These are phyloP conservation scores for Thelonectria discophora DNA, from an alignment of 2,329 filamentous ascomycete species.

Conservation along the genomic window DNA sequence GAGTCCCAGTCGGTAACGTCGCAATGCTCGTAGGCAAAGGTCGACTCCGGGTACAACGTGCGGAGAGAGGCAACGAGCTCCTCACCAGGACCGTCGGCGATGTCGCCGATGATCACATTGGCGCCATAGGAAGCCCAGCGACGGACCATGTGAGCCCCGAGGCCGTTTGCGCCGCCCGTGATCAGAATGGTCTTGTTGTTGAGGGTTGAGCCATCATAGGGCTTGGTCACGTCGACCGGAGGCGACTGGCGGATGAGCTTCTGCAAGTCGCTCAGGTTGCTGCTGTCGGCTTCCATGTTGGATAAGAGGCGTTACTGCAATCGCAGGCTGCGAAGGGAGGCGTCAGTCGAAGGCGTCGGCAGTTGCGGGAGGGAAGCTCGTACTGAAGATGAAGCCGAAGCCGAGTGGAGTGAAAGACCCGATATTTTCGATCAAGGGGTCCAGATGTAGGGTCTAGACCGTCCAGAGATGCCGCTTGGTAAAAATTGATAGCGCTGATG, in stretches of 20 bases:
- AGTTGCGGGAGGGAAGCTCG: neutral
- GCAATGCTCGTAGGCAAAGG: slow-evolving; percentile 66
- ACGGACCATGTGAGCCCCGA: slow-evolving; percentile 64
- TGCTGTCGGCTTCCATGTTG: neutral
- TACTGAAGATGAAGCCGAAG: neutral
- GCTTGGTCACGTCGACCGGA: slow-evolving; percentile 55
- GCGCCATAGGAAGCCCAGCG: slow-evolving; percentile 66
- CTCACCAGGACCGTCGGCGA: slow-evolving; percentile 64
- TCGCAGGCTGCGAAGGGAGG: too few relatives aligned
- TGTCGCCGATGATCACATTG: slow-evolving; percentile 70
- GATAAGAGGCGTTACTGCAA: neutral
- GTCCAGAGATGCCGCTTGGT: neutral
- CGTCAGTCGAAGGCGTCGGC: too few relatives aligned
- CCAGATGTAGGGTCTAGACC: neutral
- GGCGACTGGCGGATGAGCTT: slow-evolving; percentile 47
- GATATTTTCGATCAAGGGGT: neutral
- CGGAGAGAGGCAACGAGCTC: slow-evolving; percentile 63
- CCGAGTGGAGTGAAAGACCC: neutral
- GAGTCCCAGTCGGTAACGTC: slow-evolving; percentile 73
- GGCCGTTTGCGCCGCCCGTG: slow-evolving; percentile 70
- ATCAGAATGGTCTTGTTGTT: slow-evolving; percentile 67
- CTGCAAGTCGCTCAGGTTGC: slow-evolving; percentile 32
- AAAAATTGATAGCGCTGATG: too few relatives aligned
- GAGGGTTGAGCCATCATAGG: slow-evolving; percentile 57
- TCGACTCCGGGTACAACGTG: slow-evolving; percentile 47